Evolutionary conservation across 768 basidiomycete species (phyloP), one percentile per base, ranked within the genome.

Genomic region (Pluteus cervinus): DNA sequence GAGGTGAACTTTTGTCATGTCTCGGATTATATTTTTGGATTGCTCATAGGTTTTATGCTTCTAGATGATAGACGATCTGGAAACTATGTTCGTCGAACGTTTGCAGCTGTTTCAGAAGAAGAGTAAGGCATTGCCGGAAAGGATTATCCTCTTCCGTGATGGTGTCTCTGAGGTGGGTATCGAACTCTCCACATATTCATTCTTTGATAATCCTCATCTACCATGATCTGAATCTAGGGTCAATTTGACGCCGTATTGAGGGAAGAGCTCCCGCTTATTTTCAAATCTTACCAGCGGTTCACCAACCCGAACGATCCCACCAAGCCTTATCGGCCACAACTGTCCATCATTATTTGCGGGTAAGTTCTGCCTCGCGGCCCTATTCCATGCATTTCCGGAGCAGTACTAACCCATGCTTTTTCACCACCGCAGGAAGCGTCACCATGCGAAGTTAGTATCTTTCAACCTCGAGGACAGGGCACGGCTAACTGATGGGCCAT

Each of bases 321-420:
- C 23, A 57, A 56, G 7, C 48, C 64, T 0, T 89, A 87, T 50
- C 59, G 63, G 16, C 88, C 88, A 0, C 50, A 55, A 30, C 48
- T 91, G 24, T 76, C 83, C 2, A 85, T 90, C 48, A 58, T 85
- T 41, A 79, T 90, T 26, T 91, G 88, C 48, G 87, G 87, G 52
- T 65, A 40, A 36, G 61, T 51, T 4, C 15, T 14, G 11, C 20
- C 12, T 14, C 23, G 4, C 4, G 7, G n/a, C 24, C 8, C 23
- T 10, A 17, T 11, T 23, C 21, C 5, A 7, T 21, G 14, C 14
- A 3, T 16, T n/a, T 22, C 18, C 33, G 18, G 10, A 31, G 15
- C 29, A 30, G 40, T 16, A 14, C 37, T 39, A 15, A 32, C 23
- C 24, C 33, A 7, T 9, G 32, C n/a, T 2, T 17, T 37, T 33